Conservation (phyloP, 371 early-diverging fungal genomes). For the Mortierella sp. region DNA sequence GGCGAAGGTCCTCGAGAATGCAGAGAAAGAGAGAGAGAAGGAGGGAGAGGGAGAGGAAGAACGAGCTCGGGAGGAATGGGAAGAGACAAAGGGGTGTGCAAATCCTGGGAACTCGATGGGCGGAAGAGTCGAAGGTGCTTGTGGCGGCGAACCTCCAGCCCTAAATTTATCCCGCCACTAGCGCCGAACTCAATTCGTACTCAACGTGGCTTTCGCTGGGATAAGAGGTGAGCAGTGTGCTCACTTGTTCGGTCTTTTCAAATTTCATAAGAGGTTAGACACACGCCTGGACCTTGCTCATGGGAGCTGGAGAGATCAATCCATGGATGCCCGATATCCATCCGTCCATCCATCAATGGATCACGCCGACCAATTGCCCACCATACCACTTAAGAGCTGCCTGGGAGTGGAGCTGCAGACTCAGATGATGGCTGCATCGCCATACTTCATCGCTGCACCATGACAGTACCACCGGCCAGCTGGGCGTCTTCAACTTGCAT, state of each 20-base stretch:
- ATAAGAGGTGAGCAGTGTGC: not conserved
- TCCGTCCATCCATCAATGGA: conserved; percentile 22
- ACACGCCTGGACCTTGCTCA: not conserved
- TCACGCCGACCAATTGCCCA: not conserved
- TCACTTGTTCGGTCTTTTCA: conserved; percentile 39
- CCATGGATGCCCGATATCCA: conserved; percentile 1
- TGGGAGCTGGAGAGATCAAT: not conserved
- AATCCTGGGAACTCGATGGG: too few species aligned
- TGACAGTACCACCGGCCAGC: too few species aligned
- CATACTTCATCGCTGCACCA: not conserved
- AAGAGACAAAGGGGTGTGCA: not conserved
- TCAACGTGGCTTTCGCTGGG: conserved; percentile 2
- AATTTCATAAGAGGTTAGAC: conserved; percentile 50
- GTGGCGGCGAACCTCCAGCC: too few species aligned
- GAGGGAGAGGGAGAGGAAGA: not conserved
- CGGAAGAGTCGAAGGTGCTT: too few species aligned
- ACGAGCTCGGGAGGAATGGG: not conserved
- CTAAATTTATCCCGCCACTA: too few species aligned
- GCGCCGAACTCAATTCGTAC: too few species aligned
- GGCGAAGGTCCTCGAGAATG: not conserved
- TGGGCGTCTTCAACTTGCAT: too few species aligned
- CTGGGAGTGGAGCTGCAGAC: not conserved
- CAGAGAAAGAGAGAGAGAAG: not conserved
- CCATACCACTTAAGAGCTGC: not conserved
- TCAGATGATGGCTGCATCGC: not conserved